phyloP scores from a whole-genome alignment of 2,329 filamentous ascomycete genomes.

The Fusarium transvaalense region DNA sequence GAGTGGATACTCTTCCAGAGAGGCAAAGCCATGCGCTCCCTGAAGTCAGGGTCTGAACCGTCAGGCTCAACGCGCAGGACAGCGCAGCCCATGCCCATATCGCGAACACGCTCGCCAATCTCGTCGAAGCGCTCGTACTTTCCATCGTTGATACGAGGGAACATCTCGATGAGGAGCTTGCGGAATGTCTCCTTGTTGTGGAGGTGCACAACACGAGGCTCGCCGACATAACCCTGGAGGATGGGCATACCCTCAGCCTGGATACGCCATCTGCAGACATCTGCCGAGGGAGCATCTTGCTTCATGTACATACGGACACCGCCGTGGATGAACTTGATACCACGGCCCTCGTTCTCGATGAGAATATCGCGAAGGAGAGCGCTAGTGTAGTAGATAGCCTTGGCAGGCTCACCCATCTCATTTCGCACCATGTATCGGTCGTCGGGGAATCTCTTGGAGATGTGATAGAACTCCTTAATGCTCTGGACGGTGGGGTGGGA shows the following conservation, averaged over 20 bases:
- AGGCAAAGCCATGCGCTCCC: slow-evolving; percentile 87
- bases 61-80: slow-evolving; percentile 86
- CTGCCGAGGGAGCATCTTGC: slow-evolving; percentile 88
- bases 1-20: slow-evolving; percentile 94
- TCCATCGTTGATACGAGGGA: slow-evolving; percentile 84
- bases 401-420: slow-evolving; percentile 85
- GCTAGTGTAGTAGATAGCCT: slow-evolving; percentile 97
- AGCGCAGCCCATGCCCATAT: slow-evolving; percentile 91
- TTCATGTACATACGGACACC: slow-evolving; percentile 99
- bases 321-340: slow-evolving; percentile 95
- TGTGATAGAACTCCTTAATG: slow-evolving; percentile 86
- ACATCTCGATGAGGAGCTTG: slow-evolving; percentile 93
- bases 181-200: slow-evolving; percentile 83
- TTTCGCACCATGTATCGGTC: slow-evolving; percentile 98
- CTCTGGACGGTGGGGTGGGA: slow-evolving; percentile 80
- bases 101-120: slow-evolving; percentile 84
- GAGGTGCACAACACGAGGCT: slow-evolving; percentile 79
- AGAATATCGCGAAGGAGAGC: slow-evolving; percentile 87
- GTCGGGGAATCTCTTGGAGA: slow-evolving; percentile 85
- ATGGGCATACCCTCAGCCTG: slow-evolving; percentile 95
- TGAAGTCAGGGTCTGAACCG: slow-evolving; percentile 68
- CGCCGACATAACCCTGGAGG: slow-evolving; percentile 88
- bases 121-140: slow-evolving; percentile 84
- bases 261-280: slow-evolving; percentile 93
- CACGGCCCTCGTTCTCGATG: slow-evolving; percentile 86